These are phyloP conservation scores for Penicillium sp. DNA, from an alignment of 2,329 filamentous ascomycete species.

Conservation along the genomic window DNA sequence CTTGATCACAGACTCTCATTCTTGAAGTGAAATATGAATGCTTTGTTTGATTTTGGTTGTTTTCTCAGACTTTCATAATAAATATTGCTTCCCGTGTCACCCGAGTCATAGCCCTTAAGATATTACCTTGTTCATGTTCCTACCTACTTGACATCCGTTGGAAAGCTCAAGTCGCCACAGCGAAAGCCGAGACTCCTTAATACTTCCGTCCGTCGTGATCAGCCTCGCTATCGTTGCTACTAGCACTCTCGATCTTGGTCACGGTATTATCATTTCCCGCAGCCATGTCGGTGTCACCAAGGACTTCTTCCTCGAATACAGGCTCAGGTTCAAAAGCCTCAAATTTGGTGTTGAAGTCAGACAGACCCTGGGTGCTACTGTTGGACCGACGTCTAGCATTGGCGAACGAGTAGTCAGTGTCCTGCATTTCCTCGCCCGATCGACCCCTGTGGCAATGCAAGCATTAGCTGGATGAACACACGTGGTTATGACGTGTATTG, in stretches of 20 bases:
- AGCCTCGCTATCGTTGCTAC: slow-evolving; percentile 36
- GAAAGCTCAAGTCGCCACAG: background rate
- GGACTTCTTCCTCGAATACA: slow-evolving; percentile 83
- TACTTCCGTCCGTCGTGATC: slow-evolving; percentile 15
- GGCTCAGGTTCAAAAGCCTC: slow-evolving; percentile 86
- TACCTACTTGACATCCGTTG: background rate
- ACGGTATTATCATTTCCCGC: slow-evolving; percentile 14
- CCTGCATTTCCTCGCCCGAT: slow-evolving; percentile 78
- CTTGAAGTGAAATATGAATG: background rate
- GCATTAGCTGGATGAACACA: slow-evolving; percentile 1
- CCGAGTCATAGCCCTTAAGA: background rate
- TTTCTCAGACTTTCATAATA: background rate
- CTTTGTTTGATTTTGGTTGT: background rate
- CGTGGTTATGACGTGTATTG: slow-evolving; percentile 4
- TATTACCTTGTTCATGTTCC: background rate
- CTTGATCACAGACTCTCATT: background rate
- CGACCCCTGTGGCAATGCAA: slow-evolving; percentile 64
- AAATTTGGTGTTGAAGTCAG: slow-evolving; percentile 94
- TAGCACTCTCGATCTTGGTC: slow-evolving; percentile 47
- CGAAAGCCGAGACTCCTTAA: background rate
- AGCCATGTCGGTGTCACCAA: slow-evolving; percentile 62
- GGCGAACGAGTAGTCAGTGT: slow-evolving; percentile 78
- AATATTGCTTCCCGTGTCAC: background rate
- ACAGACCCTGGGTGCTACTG: slow-evolving; percentile 72
- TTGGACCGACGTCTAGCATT: slow-evolving; percentile 92